A percentile compares a stretch with the other conserved stretches of the same genome.
Evolutionary conservation across 208 protist species (phyloP).

Genomic region (Wallacemonas collosoma): DNA sequence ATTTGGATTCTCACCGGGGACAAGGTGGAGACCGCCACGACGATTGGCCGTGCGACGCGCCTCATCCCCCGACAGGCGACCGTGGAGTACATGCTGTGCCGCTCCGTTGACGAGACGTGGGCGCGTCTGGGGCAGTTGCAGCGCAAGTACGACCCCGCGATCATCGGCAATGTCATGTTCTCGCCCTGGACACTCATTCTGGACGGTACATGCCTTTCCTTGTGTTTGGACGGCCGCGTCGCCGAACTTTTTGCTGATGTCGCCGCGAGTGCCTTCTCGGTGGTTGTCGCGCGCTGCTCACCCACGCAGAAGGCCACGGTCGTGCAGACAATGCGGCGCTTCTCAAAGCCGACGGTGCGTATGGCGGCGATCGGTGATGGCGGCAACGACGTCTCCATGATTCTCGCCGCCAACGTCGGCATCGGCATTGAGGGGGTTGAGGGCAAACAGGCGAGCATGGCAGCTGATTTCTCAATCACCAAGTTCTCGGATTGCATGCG

Average conservation of each 20-base stretch:
- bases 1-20: constrained; percentile 99
- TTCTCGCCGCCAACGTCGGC: constrained; percentile 94
- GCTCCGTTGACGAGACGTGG: constrained; percentile 36
- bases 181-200: constrained; percentile 76
- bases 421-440: constrained; percentile 98
- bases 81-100: constrained; percentile 56
- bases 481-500: constrained; percentile 93
- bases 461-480: constrained; percentile 98
- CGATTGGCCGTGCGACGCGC: constrained; percentile 93
- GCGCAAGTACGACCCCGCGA: constrained; percentile 22
- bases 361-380: constrained; percentile 98
- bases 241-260: constrained; percentile 53
- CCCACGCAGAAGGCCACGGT: constrained; percentile 98
- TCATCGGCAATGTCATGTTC: constrained; percentile 19
- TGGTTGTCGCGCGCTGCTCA: constrained; percentile 96
- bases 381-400: constrained; percentile 99
- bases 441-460: constrained; percentile 97
- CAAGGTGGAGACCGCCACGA: constrained; percentile 97
- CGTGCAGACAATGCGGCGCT: constrained; percentile 83
- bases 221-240: constrained; percentile 53
- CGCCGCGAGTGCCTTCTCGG: constrained; percentile 74
- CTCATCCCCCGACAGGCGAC: constrained; percentile 82
- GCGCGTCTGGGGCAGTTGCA: constrained; percentile 44
- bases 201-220: constrained; percentile 69
- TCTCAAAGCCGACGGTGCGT: constrained; percentile 45